phyloP scores from a whole-genome alignment of 306 rosid species.

The Potentilla sterilis region DNA sequence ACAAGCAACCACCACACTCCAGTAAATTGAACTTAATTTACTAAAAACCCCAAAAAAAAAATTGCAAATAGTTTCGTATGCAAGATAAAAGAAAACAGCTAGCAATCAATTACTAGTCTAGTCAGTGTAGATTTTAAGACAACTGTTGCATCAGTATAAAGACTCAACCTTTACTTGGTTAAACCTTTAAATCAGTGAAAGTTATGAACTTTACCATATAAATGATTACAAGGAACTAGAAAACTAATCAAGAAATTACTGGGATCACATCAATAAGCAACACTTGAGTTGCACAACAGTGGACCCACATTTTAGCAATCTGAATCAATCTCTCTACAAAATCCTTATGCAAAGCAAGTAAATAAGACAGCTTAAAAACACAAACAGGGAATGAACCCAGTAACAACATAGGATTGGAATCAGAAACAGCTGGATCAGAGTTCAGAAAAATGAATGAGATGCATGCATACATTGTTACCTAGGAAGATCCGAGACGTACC shows the following conservation, averaged over 20 bases:
- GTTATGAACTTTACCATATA: background rate
- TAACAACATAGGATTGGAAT: background rate
- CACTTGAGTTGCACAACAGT: background rate
- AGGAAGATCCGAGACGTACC: slow-evolving; percentile 22
- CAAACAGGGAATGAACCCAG: slow-evolving; percentile 13
- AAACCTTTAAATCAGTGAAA: background rate
- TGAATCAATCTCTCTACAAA: background rate
- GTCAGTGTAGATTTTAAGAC: background rate
- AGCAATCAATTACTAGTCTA: background rate
- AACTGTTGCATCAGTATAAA: background rate
- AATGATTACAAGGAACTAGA: background rate
- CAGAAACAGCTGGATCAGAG: background rate
- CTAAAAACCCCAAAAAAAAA: background rate
- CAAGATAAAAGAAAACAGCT: background rate
- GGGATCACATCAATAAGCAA: background rate
- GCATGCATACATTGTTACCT: background rate
- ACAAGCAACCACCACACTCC: background rate
- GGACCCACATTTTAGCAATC: background rate
- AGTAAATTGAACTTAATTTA: background rate
- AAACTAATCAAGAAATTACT: background rate
- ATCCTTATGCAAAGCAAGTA: background rate
- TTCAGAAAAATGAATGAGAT: background rate
- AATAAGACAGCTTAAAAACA: background rate
- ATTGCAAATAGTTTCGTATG: no score
- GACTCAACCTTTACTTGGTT: background rate